Conservation (phyloP, 2,329 filamentous ascomycete species). For the Tolypocladium ophioglossoides region DNA sequence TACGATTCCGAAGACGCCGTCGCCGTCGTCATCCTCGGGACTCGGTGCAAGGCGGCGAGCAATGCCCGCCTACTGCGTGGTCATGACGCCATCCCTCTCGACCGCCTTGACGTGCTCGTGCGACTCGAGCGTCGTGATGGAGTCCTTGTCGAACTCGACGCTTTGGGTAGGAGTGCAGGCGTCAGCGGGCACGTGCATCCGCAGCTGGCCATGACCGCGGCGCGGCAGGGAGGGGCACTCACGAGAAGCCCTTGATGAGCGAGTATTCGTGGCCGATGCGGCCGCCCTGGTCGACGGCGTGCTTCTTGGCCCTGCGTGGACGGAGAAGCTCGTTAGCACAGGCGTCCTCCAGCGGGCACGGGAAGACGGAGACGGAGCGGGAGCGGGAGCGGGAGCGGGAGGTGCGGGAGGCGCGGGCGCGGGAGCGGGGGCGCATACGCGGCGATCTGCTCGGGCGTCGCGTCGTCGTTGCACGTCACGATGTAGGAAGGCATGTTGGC, state of each 20-base stretch:
- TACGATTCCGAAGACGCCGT: too few species aligned
- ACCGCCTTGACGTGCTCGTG: slow-evolving; percentile 65
- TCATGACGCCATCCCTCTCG: slow-evolving; percentile 62
- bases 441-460: slow-evolving; percentile 54
- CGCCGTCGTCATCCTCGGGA: too few species aligned
- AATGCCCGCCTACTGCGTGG: slow-evolving; percentile 66
- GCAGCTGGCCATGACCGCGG: too few species aligned
- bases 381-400: background rate
- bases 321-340: background rate
- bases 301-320: slow-evolving; percentile 58
- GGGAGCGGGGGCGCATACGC: slow-evolving; percentile 35
- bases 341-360: background rate
- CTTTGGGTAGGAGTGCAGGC: slow-evolving; percentile 33
- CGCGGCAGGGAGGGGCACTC: too few species aligned
- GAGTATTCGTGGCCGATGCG: slow-evolving; percentile 75
- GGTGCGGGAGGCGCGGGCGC: too few species aligned
- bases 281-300: slow-evolving; percentile 65
- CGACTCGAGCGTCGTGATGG: slow-evolving; percentile 52
- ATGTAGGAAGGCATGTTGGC: slow-evolving; percentile 46
- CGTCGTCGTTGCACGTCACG: slow-evolving; percentile 63
- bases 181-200: slow-evolving; percentile 1
- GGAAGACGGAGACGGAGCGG: background rate
- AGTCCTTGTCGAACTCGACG: slow-evolving; percentile 60
- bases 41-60: too few species aligned
- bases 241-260: slow-evolving; percentile 91